Evolutionary conservation across 768 basidiomycete genomes (phyloP).

Genomic region (Boletus speciosus): DNA sequence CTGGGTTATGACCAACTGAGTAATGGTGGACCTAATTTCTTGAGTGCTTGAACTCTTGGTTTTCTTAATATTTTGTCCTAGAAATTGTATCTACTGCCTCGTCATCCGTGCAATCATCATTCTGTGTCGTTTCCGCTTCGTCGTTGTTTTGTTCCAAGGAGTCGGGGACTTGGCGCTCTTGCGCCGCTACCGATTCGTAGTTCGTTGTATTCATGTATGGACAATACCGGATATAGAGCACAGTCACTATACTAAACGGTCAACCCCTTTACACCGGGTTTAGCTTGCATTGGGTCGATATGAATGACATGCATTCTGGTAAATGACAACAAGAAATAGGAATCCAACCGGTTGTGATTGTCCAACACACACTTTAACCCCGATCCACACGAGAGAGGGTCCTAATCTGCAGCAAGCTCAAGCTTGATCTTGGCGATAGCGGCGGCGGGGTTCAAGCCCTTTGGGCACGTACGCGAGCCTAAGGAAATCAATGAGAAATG

Average conservation of each 20-base stretch:
- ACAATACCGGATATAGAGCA: neutral
- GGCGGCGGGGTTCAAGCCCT: slow-evolving; percentile 89
- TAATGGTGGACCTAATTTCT: too few species aligned
- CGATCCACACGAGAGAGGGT: neutral
- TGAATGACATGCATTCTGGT: neutral
- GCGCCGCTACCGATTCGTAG: neutral
- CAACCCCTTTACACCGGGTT: neutral
- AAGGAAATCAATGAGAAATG: neutral
- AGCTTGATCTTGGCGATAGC: slow-evolving; percentile 95
- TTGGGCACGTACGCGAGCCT: slow-evolving; percentile 95
- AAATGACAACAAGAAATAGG: neutral
- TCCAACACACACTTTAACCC: slow-evolving; percentile 1
- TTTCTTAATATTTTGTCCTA: too few species aligned
- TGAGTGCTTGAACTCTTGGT: too few species aligned
- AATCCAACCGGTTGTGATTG: neutral
- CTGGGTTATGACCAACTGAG: too few species aligned
- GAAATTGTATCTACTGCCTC: too few species aligned
- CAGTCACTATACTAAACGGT: neutral
- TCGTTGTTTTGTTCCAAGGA: too few species aligned
- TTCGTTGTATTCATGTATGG: neutral
- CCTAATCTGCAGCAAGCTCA: slow-evolving; percentile 73
- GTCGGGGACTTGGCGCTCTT: too few species aligned
- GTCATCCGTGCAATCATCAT: too few species aligned
- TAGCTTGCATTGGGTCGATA: neutral
- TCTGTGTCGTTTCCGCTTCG: too few species aligned